Conservation (phyloP, 2,329 filamentous ascomycete species). For the Talaromyces sp. region DNA sequence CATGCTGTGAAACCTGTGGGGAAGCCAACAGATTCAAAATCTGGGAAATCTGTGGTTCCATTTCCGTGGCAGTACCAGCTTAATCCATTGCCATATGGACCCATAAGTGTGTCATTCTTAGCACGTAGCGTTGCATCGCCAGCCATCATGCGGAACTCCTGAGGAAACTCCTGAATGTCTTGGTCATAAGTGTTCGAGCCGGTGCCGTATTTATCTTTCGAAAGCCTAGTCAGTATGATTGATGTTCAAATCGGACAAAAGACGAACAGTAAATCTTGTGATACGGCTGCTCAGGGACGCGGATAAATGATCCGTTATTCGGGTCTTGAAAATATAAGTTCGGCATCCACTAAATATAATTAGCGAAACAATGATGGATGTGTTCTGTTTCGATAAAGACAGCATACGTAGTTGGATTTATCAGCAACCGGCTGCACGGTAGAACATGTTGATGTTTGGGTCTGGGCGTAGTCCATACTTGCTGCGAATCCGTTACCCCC, state of each 20-base stretch:
- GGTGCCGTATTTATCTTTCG: background rate
- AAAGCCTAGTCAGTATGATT: background rate
- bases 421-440: background rate
- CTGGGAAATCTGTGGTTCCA: background rate
- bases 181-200: background rate
- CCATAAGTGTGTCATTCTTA: background rate
- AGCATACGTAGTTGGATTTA: background rate
- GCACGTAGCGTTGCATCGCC: background rate
- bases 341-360: background rate
- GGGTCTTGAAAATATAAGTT: background rate
- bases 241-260: too few relatives aligned
- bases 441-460: background rate
- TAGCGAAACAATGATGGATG: too few relatives aligned
- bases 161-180: background rate
- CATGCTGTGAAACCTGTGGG: background rate
- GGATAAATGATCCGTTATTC: background rate
- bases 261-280: background rate
- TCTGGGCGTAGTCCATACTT: background rate
- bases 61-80: background rate
- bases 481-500: background rate
- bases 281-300: background rate
- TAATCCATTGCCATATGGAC: background rate
- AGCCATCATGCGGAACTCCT: background rate
- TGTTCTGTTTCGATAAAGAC: too few relatives aligned
- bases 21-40: background rate